Base-by-base conservation (phyloP, 345 rosid species). In the Brassica cretica region DNA sequence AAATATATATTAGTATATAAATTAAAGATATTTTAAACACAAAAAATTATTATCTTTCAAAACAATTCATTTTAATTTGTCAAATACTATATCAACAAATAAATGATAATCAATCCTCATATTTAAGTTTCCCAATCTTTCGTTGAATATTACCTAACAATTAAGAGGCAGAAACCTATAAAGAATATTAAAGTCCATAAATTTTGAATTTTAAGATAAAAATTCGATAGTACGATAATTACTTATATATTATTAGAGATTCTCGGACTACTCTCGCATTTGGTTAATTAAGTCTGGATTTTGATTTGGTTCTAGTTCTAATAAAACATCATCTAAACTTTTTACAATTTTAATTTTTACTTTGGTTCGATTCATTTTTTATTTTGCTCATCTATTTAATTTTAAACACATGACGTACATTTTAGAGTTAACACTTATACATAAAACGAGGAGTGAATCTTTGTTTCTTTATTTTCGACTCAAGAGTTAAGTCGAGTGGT, bases 141-240 rank as follows among this genome's bases (percentile, higher is more conserved):
- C 59, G 7, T 33, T 78, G 72, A 66, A 66, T 25, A 19, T 66
- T 39, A 12, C 81, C 68, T 19, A 78, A 59, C 77, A 41, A 78
- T 66, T 24, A 19, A 78, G 59, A 59, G 63, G 68, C n/a, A 15
- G 46, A 46, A 39, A 66, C 19, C 44, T 56, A 18, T 8, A 69
- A 70, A 62, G 8, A 64, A 70, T n/a, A 55, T 10, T 33, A 39
- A 8, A 21, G 15, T 41, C 59, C 30, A 55, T 5, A 5, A 5
- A 64, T 77, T 29, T 2, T 44, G 53, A 44, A 21, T 21, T 21
- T 0, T 21, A 44, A 12, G 12, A 44, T 44, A 3, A 44, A 41
- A 11, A 21, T 21, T 21, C 24, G 24, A 21, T 21, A 21, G 24
- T 44, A 44, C 49, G 14, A 10, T 9, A 41, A 41, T 11, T 41